Evolutionary conservation across 2,329 filamentous ascomycete species (phyloP).

Genomic region (Penicillium sp.): DNA sequence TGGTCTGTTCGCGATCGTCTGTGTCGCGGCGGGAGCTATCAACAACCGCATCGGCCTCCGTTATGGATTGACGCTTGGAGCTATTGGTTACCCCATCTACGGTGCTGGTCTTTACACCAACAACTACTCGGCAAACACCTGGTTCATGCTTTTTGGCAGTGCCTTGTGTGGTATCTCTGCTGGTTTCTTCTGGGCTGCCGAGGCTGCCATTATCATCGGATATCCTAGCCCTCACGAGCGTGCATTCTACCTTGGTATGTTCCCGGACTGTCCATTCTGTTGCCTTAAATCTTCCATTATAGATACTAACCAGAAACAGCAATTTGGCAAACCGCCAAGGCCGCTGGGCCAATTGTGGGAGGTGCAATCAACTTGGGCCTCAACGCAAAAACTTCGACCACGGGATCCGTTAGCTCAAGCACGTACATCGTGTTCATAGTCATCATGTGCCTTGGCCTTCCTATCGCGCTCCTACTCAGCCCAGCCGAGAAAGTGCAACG

Average conservation of each 20-base stretch:
- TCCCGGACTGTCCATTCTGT: too few species aligned
- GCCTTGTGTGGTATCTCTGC: slow-evolving; percentile 50
- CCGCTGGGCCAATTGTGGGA: slow-evolving; percentile 25
- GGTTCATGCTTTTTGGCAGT: slow-evolving; percentile 53
- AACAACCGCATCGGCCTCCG: slow-evolving; percentile 51
- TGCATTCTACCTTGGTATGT: slow-evolving; percentile 25
- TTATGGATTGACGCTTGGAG: slow-evolving; percentile 43
- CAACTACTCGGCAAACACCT: slow-evolving; percentile 52
- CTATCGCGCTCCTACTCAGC: slow-evolving; percentile 22
- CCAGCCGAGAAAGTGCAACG: slow-evolving; percentile 28
- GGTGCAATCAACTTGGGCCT: slow-evolving; percentile 27
- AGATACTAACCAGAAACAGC: slow-evolving; percentile 9
- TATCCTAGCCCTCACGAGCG: slow-evolving; percentile 36
- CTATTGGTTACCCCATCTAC: slow-evolving; percentile 52
- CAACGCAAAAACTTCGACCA: slow-evolving; percentile 18
- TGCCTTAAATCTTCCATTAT: too few species aligned
- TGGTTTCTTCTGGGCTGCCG: slow-evolving; percentile 52
- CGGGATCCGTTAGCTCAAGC: slow-evolving; percentile 21
- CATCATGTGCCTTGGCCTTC: slow-evolving; percentile 28
- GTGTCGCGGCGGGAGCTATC: slow-evolving; percentile 51
- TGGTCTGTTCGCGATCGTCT: slow-evolving; percentile 49
- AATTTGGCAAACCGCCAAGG: slow-evolving; percentile 28
- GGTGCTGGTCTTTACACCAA: slow-evolving; percentile 52
- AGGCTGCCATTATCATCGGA: slow-evolving; percentile 51
- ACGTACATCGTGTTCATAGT: slow-evolving; percentile 28